These are phyloP conservation scores for Amauroascus niger DNA, from an alignment of 2,329 filamentous ascomycete genomes.

Conservation along the genomic window DNA sequence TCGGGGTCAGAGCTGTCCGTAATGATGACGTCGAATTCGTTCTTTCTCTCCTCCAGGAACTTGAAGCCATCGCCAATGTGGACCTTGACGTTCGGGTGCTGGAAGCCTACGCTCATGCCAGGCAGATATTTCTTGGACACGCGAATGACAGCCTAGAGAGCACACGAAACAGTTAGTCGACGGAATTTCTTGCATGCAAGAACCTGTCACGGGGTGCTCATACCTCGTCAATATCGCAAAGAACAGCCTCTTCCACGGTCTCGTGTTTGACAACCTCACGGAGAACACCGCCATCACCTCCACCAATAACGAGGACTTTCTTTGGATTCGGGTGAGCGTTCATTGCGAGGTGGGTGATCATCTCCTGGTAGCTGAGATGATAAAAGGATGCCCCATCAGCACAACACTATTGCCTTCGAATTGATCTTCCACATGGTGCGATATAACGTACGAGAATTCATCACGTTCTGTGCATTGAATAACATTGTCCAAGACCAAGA, in stretches of 20 bases:
- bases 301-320: slow-evolving; percentile 96
- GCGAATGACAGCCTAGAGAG: slow-evolving; percentile 71
- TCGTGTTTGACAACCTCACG: slow-evolving; percentile 99
- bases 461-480: slow-evolving; percentile 98
- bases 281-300: slow-evolving; percentile 92
- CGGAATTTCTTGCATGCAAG: background rate
- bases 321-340: slow-evolving; percentile 97
- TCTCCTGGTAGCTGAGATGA: slow-evolving; percentile 73
- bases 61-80: slow-evolving; percentile 98
- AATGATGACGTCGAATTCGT: slow-evolving; percentile 98
- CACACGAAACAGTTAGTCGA: background rate
- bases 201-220: background rate
- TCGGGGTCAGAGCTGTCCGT: slow-evolving; percentile 97
- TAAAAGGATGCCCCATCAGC: background rate
- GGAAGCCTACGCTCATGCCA: slow-evolving; percentile 83
- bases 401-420: background rate
- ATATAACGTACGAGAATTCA: slow-evolving; percentile 66
- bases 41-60: slow-evolving; percentile 93
- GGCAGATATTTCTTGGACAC: slow-evolving; percentile 97
- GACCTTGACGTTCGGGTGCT: slow-evolving; percentile 85
- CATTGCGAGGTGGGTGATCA: slow-evolving; percentile 98
- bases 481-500: slow-evolving; percentile 95
- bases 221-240: slow-evolving; percentile 97
- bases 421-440: background rate
- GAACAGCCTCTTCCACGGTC: slow-evolving; percentile 84